Evolutionary conservation across 179 eudicot genomes (phyloP).

Genomic region (Silene noctiflora): DNA sequence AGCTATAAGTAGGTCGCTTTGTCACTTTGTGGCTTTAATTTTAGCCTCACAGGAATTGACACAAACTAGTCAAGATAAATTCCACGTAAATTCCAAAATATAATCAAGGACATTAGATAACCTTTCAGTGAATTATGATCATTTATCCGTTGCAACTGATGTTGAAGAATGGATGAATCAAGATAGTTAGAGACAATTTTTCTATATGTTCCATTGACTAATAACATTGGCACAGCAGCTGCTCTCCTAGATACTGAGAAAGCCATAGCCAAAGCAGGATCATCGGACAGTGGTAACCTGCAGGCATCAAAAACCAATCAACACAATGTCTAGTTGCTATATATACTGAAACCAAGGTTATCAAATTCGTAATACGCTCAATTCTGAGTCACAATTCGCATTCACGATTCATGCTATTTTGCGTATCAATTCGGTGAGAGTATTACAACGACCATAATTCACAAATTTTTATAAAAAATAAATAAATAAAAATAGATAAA

Average conservation of each 20-base stretch:
- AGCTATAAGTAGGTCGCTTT: neutral
- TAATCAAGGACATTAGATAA: constrained; percentile 14
- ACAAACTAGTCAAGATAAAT: neutral
- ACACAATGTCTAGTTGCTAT: neutral
- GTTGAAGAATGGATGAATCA: constrained; percentile 93
- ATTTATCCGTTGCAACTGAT: constrained; percentile 76
- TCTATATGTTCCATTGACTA: constrained; percentile 86
- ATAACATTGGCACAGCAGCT: constrained; percentile 84
- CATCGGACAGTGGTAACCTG: constrained; percentile 87
- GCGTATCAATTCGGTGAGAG: too few relatives aligned
- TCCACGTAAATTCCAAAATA: constrained; percentile 1
- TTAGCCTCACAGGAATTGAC: constrained; percentile 5
- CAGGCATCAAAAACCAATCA: constrained; percentile 24
- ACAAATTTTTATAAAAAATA: too few relatives aligned
- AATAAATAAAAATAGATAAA: too few relatives aligned
- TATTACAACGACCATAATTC: too few relatives aligned
- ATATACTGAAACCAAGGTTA: neutral
- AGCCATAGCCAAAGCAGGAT: constrained; percentile 98
- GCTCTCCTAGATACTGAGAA: constrained; percentile 93
- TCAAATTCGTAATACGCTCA: too few relatives aligned
- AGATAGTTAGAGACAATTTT: constrained; percentile 80
- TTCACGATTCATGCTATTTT: too few relatives aligned
- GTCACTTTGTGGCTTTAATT: neutral
- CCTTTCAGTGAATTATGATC: constrained; percentile 83
- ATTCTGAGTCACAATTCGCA: too few relatives aligned